These are phyloP conservation scores for Quercus parvula DNA, from an alignment of 306 rosid genomes.

Conservation along the genomic window DNA sequence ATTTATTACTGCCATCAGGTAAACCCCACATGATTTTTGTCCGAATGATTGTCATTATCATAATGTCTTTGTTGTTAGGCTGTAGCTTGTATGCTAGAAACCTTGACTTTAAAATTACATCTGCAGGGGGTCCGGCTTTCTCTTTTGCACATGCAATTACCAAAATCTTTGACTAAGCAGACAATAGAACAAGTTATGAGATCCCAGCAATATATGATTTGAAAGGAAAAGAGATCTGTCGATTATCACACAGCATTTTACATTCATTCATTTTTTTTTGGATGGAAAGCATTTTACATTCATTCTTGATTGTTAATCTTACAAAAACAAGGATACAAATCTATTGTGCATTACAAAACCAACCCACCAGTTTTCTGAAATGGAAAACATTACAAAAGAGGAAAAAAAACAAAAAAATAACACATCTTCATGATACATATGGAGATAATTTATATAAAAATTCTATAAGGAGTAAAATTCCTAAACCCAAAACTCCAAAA, in stretches of 20 bases:
- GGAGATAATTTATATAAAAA: slow-evolving; percentile 13
- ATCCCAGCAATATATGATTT: slow-evolving; percentile 10
- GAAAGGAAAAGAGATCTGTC: slow-evolving; percentile 31
- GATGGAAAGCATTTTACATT: slow-evolving; percentile 24
- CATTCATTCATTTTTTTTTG: slow-evolving; percentile 19
- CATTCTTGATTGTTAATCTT: slow-evolving; percentile 41
- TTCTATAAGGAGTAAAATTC: slow-evolving; percentile 34
- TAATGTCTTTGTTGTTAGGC: slow-evolving; percentile 8
- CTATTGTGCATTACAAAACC: slow-evolving; percentile 32
- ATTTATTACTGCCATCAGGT: background rate
- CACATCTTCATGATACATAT: slow-evolving; percentile 35
- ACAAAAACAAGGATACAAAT: slow-evolving; percentile 32
- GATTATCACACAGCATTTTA: slow-evolving; percentile 37
- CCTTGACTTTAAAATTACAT: slow-evolving; percentile 2
- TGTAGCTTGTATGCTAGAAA: background rate
- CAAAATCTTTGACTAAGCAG: slow-evolving; percentile 19
- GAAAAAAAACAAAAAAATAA: background rate
- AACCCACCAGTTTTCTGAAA: slow-evolving; percentile 51
- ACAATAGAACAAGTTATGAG: slow-evolving; percentile 7
- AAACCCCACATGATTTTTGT: slow-evolving; percentile 29
- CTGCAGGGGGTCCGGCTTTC: slow-evolving; percentile 14
- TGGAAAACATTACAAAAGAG: slow-evolving; percentile 24
- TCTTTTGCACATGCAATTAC: slow-evolving; percentile 26
- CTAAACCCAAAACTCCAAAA: slow-evolving; percentile 18
- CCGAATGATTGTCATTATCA: slow-evolving; percentile 18